Percentiles rank a stretch among this genome's conserved stretches.
phyloP scores from a whole-genome alignment of 2,329 filamentous ascomycete genomes.

The Trichophyton benhamiae region DNA sequence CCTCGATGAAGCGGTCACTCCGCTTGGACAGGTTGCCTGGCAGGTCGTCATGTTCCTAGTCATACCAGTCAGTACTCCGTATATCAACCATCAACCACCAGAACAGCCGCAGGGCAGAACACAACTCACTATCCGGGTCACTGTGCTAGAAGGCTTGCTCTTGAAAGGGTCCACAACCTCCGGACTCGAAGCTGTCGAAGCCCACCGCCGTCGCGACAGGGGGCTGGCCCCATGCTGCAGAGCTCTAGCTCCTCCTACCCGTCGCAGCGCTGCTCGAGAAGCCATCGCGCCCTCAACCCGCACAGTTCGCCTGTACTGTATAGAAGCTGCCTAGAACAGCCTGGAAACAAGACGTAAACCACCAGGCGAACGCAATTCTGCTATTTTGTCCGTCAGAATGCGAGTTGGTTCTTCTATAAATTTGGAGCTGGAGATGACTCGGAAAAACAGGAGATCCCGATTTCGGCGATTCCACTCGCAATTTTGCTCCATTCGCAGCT shows the following conservation, averaged over 20 bases:
- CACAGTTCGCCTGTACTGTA: background rate
- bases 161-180: background rate
- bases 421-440: background rate
- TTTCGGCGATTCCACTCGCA: background rate
- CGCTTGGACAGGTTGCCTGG: conserved; percentile 53
- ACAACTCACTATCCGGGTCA: background rate
- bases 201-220: conserved; percentile 16
- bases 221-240: conserved; percentile 13
- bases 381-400: background rate
- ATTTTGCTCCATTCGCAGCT: background rate
- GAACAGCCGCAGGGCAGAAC: background rate
- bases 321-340: no score
- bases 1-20: conserved; percentile 52
- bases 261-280: conserved; percentile 8
- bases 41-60: conserved; percentile 49
- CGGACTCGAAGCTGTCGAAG: conserved; percentile 8
- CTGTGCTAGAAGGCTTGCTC: background rate
- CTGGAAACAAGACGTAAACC: background rate
- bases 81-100: background rate
- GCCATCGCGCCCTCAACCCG: conserved; percentile 2
- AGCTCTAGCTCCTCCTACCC: conserved; percentile 19
- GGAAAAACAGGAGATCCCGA: conserved; percentile 1
- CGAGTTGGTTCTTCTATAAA: background rate
- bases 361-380: background rate
- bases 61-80: background rate